Evolutionary conservation across 2,329 filamentous ascomycete genomes (phyloP), one percentile per base, ranked within the genome.

Genomic region (Ploettnerulaceae sp.): DNA sequence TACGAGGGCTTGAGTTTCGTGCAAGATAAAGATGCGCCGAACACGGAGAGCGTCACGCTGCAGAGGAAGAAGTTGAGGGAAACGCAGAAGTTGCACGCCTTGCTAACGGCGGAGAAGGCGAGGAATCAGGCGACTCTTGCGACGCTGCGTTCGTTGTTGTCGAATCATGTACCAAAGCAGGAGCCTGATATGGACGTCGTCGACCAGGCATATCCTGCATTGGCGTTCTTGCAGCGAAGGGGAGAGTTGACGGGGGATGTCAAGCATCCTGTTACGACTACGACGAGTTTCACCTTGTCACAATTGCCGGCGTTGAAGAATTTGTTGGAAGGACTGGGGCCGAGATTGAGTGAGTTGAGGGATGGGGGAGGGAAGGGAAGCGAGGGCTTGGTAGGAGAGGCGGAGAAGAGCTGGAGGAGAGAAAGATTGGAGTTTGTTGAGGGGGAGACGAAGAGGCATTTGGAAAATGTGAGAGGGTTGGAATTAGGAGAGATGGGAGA

Each of bases 341-440:
- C 86, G 0, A 80, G 83, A 49, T 68, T 94, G 21, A 65, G 66
- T 4, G 64, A 66, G 5, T 53, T 79, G 42, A 57, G 63, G 1
- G 62, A 64, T 21, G 58, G 63, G 22, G 64, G 69, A 48, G 59
- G 63, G 22, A 64, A 69, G 49, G 58, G 58, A 66, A 72, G 52
- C 51, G 61, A 57, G n/a, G 58, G 59, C 3, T 58, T 61, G 5
- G 61, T 65, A 7, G 63, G 65, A 5, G 60, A 60, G 12, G 60
- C 64, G n/a, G 66, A 71, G 43, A 72, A 74, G 61, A 75, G 75
- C 35, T 86, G 81, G 70, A 76, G 82, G 29, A 76, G 81, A 43
- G 82, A 93, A 64, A 74, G 91, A 50, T 74, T 84, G 47, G 77
- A 85, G 55, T 97, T 97, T 64, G 82, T 97, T 38, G 90, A 96